Base-by-base conservation (phyloP, 805 yeast species). In the Metschnikowia dekortorum region DNA sequence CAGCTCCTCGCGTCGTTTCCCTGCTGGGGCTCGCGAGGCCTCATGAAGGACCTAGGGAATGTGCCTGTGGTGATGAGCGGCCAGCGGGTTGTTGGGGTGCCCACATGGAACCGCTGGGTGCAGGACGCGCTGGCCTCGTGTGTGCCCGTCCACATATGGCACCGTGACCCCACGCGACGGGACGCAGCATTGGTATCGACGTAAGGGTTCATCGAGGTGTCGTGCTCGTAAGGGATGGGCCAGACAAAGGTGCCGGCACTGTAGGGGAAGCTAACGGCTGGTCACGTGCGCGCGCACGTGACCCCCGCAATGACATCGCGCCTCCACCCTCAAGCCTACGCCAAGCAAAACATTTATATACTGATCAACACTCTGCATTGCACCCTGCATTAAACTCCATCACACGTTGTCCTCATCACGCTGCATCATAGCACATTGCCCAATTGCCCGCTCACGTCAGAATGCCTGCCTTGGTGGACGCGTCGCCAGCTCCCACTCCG, bases 401-500 rank as follows among this genome's bases (percentile, higher is more conserved):
- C 22, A 22, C 22, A 22, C 22, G 22, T 22, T 22, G 18, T 22
- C 22, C 22, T 22, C 22, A 22, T 22, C 22, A 2, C 22, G 22
- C 22, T 4, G 22, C 22, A 22, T 3, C 22, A 22, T 22, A 22
- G 22, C 22, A 22, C 22, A 22, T 22, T 13, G 13, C 33, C 33
- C 13, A 31, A 10, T 31, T 31, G 4, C 44, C 16, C 44, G 8
- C 28, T 5, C 2, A 3, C 13, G 36, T 13, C 10, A 13, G 18
- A 31, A 41, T 42, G 45, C 45, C 45, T 31, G 33, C 30, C 8
- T 33, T 42, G 37, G 45, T 33, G 45, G 45, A 42, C 13, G 29
- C 45, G 38, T 58, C 55, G 60, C 55, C 56, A 3, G 59, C 39
- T 11, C 55, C 58, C 9, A 58, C 61, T 26, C 61, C 61, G 2